phyloP scores from a whole-genome alignment of 495 filamentous ascomycete species.

The Letharia lupina region DNA sequence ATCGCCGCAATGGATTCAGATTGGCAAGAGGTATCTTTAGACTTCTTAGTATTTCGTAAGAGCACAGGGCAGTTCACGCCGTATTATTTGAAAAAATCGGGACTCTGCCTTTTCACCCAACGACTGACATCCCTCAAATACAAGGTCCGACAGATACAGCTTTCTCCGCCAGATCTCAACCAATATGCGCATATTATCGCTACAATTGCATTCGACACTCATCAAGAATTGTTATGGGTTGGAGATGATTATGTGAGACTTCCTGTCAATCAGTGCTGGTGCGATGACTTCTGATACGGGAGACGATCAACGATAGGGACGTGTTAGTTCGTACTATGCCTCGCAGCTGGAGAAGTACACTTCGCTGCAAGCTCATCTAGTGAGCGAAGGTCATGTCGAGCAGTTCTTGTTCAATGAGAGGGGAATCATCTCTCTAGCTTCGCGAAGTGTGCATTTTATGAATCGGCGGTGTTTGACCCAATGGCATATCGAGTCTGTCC shows the following conservation, averaged over 20 bases:
- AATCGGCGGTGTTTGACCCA: constrained; percentile 66
- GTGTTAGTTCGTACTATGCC: constrained; percentile 70
- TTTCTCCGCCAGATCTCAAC: constrained; percentile 13
- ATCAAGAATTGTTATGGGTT: constrained; percentile 82
- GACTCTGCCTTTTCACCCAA: background rate
- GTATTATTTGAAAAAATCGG: background rate
- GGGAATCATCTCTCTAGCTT: constrained; percentile 71
- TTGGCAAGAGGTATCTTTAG: constrained; percentile 20
- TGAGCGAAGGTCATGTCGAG: constrained; percentile 59
- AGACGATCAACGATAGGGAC: constrained; percentile 48
- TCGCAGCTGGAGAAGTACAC: constrained; percentile 67
- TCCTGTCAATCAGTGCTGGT: background rate
- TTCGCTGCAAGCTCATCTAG: constrained; percentile 61
- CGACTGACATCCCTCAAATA: background rate
- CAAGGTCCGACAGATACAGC: constrained; percentile 21
- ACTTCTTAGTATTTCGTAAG: background rate
- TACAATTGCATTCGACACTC: constrained; percentile 74
- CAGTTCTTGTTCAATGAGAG: constrained; percentile 81
- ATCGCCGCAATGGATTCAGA: constrained; percentile 20
- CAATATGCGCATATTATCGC: constrained; percentile 19
- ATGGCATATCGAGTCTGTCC: constrained; percentile 68
- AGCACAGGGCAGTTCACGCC: background rate
- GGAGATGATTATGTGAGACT: constrained; percentile 76
- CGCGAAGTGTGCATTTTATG: constrained; percentile 76
- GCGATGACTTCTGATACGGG: background rate